These are phyloP conservation scores for Zygosaccharomyces pseudobailii DNA, from an alignment of 1,139 yeast genomes.

Conservation along the genomic window DNA sequence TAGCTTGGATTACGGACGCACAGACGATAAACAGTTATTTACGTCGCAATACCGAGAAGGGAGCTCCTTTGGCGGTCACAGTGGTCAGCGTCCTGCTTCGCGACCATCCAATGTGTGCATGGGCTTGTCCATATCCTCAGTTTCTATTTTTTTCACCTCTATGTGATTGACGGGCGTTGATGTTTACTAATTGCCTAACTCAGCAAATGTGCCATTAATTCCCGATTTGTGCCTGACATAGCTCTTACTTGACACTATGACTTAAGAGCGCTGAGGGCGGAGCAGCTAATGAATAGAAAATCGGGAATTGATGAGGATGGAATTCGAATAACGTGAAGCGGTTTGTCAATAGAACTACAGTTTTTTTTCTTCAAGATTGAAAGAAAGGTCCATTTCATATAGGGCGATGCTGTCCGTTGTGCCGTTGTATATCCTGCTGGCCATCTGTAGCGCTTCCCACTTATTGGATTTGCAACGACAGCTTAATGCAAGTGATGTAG, in stretches of 20 bases:
- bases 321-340: neutral
- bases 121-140: neutral
- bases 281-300: neutral
- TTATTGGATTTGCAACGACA: conserved; percentile 15
- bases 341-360: neutral
- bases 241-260: neutral
- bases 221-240: neutral
- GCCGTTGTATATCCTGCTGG: conserved; percentile 1
- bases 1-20: too few relatives aligned
- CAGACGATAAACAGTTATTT: too few relatives aligned
- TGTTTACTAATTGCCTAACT: conserved; percentile 2
- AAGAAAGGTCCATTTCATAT: neutral
- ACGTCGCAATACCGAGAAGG: too few relatives aligned
- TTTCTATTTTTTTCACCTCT: neutral
- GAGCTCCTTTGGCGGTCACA: too few relatives aligned
- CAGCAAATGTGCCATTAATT: conserved; percentile 3
- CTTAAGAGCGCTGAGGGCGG: neutral
- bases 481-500: conserved; percentile 10
- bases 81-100: neutral
- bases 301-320: neutral
- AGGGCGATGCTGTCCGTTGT: conserved; percentile 3
- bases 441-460: conserved; percentile 12
- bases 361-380: neutral
- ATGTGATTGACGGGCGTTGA: conserved; percentile 1
- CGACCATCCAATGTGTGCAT: neutral